phyloP scores from a whole-genome alignment of 2,329 filamentous ascomycete species.

The Alternaria panax region DNA sequence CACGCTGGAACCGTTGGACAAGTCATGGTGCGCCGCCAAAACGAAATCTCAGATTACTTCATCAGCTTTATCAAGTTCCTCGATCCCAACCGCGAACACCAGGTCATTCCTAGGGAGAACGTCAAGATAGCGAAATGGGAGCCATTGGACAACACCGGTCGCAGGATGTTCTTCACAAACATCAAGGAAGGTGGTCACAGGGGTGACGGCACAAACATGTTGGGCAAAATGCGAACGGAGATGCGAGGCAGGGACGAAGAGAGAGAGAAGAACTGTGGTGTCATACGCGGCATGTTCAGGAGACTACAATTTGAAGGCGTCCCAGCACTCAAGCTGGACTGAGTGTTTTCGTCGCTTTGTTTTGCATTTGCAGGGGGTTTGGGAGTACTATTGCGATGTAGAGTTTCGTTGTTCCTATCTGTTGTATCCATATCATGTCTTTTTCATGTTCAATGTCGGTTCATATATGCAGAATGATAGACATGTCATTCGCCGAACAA shows the following conservation, averaged over 20 bases:
- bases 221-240: conserved; percentile 31
- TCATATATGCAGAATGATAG: not conserved
- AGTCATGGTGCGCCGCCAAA: conserved; percentile 40
- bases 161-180: conserved; percentile 42
- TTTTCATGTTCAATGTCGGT: not conserved
- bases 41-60: conserved; percentile 43
- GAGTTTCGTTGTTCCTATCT: not conserved
- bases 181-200: conserved; percentile 34
- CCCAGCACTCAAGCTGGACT: conserved; percentile 23
- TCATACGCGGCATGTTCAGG: conserved; percentile 31
- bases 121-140: conserved; percentile 29
- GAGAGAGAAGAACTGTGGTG: conserved; percentile 29
- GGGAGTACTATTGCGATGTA: not conserved
- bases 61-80: conserved; percentile 45
- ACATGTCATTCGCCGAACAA: rapidly evolving
- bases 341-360: not conserved
- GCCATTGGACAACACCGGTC: conserved; percentile 28
- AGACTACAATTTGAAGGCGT: conserved; percentile 38
- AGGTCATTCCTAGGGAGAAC: conserved; percentile 2
- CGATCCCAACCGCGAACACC: conserved; percentile 38
- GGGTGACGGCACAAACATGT: conserved; percentile 31
- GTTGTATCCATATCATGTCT: not conserved
- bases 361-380: conserved; percentile 6
- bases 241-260: conserved; percentile 30
- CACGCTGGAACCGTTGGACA: conserved; percentile 44